Percentiles rank a stretch among this genome's conserved stretches.
Conservation (phyloP, 306 rosid species). For the Trichosanthes truncata region DNA sequence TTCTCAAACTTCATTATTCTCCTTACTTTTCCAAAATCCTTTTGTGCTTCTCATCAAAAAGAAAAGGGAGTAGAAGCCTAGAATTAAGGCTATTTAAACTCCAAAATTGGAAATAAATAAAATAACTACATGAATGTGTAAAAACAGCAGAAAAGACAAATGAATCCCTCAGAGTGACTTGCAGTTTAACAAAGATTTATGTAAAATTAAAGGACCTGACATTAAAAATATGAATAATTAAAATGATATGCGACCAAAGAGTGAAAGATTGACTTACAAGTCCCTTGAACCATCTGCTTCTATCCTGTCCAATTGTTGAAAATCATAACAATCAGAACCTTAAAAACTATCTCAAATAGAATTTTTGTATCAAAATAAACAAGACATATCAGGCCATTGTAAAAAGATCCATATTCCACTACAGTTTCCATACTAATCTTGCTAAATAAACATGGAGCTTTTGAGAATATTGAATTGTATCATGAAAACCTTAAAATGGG, state of each 20-base stretch:
- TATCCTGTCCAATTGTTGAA: slow-evolving; percentile 56
- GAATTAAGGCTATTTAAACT: not conserved
- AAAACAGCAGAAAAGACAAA: not conserved
- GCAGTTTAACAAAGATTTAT: not conserved
- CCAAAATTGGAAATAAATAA: not conserved
- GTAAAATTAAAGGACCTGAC: not conserved
- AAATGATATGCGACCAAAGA: not conserved
- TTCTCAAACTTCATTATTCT: not conserved
- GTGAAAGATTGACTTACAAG: slow-evolving; percentile 51
- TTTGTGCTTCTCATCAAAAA: not conserved
- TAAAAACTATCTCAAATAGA: not conserved
- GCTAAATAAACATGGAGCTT: not conserved
- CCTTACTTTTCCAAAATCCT: not conserved
- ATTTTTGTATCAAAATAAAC: not conserved
- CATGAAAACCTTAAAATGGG: not conserved
- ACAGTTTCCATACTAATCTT: not conserved
- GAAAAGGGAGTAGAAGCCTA: not conserved
- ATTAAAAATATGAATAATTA: not conserved
- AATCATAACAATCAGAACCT: slow-evolving; percentile 27
- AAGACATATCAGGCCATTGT: not conserved
- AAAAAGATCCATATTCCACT: not conserved
- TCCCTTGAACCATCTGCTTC: slow-evolving; percentile 64
- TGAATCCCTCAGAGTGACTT: not conserved
- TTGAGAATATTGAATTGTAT: not conserved
- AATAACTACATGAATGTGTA: not conserved